Conservation (phyloP, 2,329 filamentous ascomycete genomes). For the Hypoxylon sp. region DNA sequence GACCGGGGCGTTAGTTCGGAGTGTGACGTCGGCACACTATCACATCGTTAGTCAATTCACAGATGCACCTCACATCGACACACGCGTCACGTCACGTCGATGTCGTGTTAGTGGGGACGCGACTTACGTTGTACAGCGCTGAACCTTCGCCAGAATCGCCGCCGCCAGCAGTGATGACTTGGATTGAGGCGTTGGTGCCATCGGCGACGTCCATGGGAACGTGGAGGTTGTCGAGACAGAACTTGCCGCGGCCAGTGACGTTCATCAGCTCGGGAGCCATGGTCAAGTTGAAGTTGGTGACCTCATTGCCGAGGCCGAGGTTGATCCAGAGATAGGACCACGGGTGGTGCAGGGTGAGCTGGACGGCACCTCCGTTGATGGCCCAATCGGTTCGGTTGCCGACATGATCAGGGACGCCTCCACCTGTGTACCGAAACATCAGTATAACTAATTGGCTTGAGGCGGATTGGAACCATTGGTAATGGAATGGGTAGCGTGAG, state of each 20-base stretch:
- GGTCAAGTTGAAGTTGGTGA: constrained; percentile 76
- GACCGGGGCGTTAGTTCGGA: constrained; percentile 65
- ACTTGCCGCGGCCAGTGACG: constrained; percentile 70
- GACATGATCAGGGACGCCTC: constrained; percentile 58
- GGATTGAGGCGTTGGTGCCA: constrained; percentile 74
- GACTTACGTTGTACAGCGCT: constrained; percentile 74
- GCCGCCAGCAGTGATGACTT: constrained; percentile 74
- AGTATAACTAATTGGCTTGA: constrained; percentile 2
- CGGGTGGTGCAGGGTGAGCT: constrained; percentile 63
- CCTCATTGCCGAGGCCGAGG: constrained; percentile 59
- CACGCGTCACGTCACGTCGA: constrained; percentile 2
- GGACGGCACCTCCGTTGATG: constrained; percentile 61
- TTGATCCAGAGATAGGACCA: constrained; percentile 68
- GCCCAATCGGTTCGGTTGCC: constrained; percentile 67
- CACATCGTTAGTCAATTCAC: constrained; percentile 5
- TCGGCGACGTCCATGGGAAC: constrained; percentile 66
- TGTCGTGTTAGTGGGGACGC: constrained; percentile 28
- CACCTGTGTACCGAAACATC: constrained; percentile 55
- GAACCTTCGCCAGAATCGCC: constrained; percentile 65
- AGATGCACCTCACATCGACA: constrained; percentile 1
- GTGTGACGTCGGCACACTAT: constrained; percentile 80
- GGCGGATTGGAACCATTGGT: neutral
- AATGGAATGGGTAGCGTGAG: neutral
- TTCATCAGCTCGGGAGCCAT: constrained; percentile 71
- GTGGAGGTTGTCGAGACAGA: constrained; percentile 73